Evolutionary conservation across 1,284 basidiomycete species (phyloP).

Genomic region (Leucocoprinus gongylophorus): DNA sequence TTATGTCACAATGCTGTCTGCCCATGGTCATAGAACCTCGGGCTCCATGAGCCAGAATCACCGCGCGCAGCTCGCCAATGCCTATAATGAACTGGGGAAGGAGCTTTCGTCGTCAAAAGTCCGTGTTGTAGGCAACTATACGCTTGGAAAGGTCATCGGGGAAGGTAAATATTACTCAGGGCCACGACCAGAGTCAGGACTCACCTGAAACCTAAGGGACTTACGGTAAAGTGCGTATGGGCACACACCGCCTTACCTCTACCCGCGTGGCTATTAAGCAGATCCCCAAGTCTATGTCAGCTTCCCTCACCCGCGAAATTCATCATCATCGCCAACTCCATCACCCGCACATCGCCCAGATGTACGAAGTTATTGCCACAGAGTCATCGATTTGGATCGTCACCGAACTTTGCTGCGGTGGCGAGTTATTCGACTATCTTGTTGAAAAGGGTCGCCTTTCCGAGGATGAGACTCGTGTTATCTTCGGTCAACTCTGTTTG

Average conservation of each 20-base stretch:
- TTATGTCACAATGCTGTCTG: slow-evolving; percentile 30
- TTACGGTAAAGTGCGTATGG: slow-evolving; percentile 90
- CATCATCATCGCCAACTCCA: slow-evolving; percentile 97
- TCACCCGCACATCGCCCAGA: slow-evolving; percentile 90
- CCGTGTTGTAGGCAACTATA: slow-evolving; percentile 92
- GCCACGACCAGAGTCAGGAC: slow-evolving; percentile 4
- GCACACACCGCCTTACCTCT: slow-evolving; percentile 85
- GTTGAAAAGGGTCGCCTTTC: slow-evolving; percentile 79
- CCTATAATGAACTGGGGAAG: slow-evolving; percentile 95
- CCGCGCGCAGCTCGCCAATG: slow-evolving; percentile 84
- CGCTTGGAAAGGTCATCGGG: slow-evolving; percentile 90
- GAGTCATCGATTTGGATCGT: slow-evolving; percentile 96
- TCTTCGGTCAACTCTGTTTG: slow-evolving; percentile 96
- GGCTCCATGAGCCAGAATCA: slow-evolving; percentile 67
- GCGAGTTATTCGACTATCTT: slow-evolving; percentile 85
- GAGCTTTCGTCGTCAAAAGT: slow-evolving; percentile 88
- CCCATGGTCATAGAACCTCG: slow-evolving; percentile 29
- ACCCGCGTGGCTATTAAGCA: slow-evolving; percentile 91
- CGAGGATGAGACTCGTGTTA: slow-evolving; percentile 75
- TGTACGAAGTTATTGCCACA: slow-evolving; percentile 97
- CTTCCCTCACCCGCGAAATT: slow-evolving; percentile 91
- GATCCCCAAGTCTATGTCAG: slow-evolving; percentile 88
- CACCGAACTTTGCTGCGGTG: slow-evolving; percentile 93
- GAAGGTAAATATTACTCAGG: slow-evolving; percentile 62
- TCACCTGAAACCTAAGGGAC: slow-evolving; percentile 49